A percentile compares a stretch with the other conserved stretches of the same genome.
phyloP scores from a whole-genome alignment of 352 stramenopile genomes.

The Phytopythium vexans region DNA sequence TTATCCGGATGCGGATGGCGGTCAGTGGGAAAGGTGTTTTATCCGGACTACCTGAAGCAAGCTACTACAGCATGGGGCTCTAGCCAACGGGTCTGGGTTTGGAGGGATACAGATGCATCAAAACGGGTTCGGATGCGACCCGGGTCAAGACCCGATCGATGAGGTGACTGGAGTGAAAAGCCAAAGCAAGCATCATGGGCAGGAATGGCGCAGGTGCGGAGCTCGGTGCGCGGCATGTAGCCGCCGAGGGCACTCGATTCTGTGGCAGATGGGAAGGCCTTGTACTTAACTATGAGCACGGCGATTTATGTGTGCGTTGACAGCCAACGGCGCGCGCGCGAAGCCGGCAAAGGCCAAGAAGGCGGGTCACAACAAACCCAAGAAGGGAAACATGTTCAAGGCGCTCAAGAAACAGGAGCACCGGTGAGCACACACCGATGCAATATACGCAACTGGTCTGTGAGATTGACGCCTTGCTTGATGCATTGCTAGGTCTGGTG shows the following conservation, averaged over 20 bases:
- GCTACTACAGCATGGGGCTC: too few relatives aligned
- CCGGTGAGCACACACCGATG: conserved; percentile 15
- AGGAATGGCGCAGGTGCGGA: conserved; percentile 35
- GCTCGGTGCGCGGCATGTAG: not conserved
- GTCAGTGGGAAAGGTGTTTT: too few relatives aligned
- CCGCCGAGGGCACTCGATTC: not conserved
- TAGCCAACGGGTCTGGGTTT: too few relatives aligned
- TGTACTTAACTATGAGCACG: too few relatives aligned
- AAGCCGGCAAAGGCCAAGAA: conserved; percentile 49
- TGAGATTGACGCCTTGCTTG: not conserved
- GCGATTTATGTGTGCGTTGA: not conserved
- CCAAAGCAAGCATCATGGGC: conserved; percentile 17
- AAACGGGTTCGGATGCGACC: too few relatives aligned
- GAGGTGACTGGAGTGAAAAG: not conserved
- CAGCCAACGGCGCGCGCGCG: conserved; percentile 11
- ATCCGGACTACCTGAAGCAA: too few relatives aligned
- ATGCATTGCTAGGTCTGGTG: conserved; percentile 18
- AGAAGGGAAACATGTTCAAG: conserved; percentile 67
- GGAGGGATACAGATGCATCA: too few relatives aligned
- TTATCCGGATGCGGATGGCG: too few relatives aligned
- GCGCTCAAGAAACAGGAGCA: conserved; percentile 65
- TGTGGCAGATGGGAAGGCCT: not conserved
- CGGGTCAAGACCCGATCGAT: too few relatives aligned
- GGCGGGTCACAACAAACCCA: conserved; percentile 35
- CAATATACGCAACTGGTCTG: too few relatives aligned